Conservation (phyloP, 2,329 filamentous ascomycete species). For the Nemania bipapillata region DNA sequence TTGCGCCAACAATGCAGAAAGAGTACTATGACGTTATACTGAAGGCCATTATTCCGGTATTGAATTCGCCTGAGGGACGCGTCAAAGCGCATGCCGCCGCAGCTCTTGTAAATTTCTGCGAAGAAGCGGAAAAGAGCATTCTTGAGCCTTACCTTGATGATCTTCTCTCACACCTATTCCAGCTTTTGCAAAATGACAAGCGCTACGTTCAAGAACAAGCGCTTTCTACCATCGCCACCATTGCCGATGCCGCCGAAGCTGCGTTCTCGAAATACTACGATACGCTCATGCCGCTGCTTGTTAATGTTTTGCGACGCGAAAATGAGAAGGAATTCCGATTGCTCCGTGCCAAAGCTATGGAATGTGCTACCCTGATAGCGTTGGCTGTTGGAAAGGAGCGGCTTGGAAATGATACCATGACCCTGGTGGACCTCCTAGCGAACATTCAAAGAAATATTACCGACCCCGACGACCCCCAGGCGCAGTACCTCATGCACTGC, state of each 20-base stretch:
- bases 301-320: conserved; percentile 87
- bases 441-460: conserved; percentile 86
- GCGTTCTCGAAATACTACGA: conserved; percentile 96
- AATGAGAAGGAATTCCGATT: conserved; percentile 93
- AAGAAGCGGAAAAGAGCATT: conserved; percentile 92
- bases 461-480: conserved; percentile 93
- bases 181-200: conserved; percentile 88
- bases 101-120: conserved; percentile 98
- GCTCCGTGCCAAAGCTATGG: conserved; percentile 96
- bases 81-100: conserved; percentile 97
- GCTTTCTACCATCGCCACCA: conserved; percentile 95
- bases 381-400: conserved; percentile 93
- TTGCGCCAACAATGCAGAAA: conserved; percentile 96
- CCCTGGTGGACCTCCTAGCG: conserved; percentile 85
- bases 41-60: conserved; percentile 89
- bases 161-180: conserved; percentile 84
- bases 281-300: conserved; percentile 92
- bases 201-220: conserved; percentile 98
- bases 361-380: conserved; percentile 95
- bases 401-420: conserved; percentile 87
- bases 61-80: conserved; percentile 87
- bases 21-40: conserved; percentile 91
- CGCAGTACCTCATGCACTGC: conserved; percentile 96
- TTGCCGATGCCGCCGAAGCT: conserved; percentile 96
- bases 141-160: conserved; percentile 93